Conservation (phyloP, 2,329 filamentous ascomycete species). For the Chaetomium strumarium region DNA sequence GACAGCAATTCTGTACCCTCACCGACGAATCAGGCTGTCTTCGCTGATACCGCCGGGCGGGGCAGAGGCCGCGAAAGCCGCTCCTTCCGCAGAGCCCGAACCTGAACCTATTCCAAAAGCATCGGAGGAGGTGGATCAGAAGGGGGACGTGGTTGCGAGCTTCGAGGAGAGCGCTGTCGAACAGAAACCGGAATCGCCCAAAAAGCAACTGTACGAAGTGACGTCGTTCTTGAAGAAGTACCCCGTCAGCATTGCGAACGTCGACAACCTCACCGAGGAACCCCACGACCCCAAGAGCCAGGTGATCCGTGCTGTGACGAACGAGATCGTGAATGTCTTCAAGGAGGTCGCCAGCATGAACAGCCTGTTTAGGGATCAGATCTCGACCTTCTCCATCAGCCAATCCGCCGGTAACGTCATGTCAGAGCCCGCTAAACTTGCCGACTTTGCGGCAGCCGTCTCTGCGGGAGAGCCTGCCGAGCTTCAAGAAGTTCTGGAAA, state of each 20-base stretch:
- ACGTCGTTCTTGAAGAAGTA: constrained; percentile 89
- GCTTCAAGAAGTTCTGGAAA: constrained; percentile 83
- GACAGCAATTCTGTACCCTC: constrained; percentile 92
- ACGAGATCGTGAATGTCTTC: constrained; percentile 98
- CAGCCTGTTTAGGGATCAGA: constrained; percentile 91
- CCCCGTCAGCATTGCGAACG: constrained; percentile 88
- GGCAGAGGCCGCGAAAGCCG: constrained; percentile 47
- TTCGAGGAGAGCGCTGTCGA: constrained; percentile 80
- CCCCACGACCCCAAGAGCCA: constrained; percentile 85
- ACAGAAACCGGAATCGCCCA: constrained; percentile 44
- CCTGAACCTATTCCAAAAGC: constrained; percentile 55
- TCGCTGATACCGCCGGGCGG: constrained; percentile 65
- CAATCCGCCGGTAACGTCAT: constrained; percentile 92
- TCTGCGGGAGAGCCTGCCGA: constrained; percentile 90
- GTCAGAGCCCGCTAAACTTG: constrained; percentile 88
- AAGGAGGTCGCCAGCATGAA: constrained; percentile 95
- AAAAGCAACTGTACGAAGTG: constrained; percentile 67
- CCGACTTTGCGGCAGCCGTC: constrained; percentile 94
- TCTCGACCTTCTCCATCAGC: constrained; percentile 93
- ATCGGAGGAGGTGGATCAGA: constrained; percentile 49
- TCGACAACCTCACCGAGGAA: constrained; percentile 86
- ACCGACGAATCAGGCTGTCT: constrained; percentile 87
- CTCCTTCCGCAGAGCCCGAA: constrained; percentile 41
- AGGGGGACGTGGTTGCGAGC: constrained; percentile 92
- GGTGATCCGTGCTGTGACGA: constrained; percentile 84